Evolutionary conservation across 768 basidiomycete genomes (phyloP).

Genomic region (Amanita molliuscula): DNA sequence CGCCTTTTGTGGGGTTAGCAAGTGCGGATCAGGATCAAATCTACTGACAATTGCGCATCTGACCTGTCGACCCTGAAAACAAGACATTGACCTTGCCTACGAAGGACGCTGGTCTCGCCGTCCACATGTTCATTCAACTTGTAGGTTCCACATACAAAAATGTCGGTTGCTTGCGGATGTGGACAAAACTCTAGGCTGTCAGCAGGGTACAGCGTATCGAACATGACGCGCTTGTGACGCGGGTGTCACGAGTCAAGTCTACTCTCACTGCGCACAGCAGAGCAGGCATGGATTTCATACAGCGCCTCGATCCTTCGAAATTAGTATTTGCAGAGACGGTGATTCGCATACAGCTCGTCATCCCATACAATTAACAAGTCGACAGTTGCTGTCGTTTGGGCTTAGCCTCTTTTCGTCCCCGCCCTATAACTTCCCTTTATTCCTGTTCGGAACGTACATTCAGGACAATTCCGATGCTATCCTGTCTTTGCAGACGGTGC

Average conservation of each 20-base stretch:
- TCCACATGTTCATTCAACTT: constrained; percentile 38
- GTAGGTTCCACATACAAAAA: constrained; percentile 91
- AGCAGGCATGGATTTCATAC: constrained; percentile 49
- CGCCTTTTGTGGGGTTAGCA: constrained; percentile 22
- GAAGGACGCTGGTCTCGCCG: constrained; percentile 9
- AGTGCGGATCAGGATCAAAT: neutral
- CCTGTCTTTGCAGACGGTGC: constrained; percentile 56
- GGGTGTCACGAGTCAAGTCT: neutral
- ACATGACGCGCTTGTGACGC: constrained; percentile 4
- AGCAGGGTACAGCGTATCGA: constrained; percentile 75
- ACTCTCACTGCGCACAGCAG: neutral
- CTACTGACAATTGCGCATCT: neutral
- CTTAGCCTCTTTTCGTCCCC: constrained; percentile 48
- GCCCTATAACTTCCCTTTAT: constrained; percentile 73
- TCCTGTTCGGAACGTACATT: constrained; percentile 66
- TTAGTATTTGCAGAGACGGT: constrained; percentile 59
- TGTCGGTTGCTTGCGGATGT: constrained; percentile 37
- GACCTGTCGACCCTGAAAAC: constrained; percentile 37
- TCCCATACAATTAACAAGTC: neutral
- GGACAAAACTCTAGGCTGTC: constrained; percentile 93
- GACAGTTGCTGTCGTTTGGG: constrained; percentile 51
- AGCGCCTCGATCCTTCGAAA: constrained; percentile 62
- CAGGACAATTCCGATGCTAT: constrained; percentile 59
- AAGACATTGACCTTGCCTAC: constrained; percentile 60
- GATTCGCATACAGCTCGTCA: neutral